These are phyloP conservation scores for Grammothele lineata DNA, from an alignment of 768 basidiomycete species.

Conservation along the genomic window DNA sequence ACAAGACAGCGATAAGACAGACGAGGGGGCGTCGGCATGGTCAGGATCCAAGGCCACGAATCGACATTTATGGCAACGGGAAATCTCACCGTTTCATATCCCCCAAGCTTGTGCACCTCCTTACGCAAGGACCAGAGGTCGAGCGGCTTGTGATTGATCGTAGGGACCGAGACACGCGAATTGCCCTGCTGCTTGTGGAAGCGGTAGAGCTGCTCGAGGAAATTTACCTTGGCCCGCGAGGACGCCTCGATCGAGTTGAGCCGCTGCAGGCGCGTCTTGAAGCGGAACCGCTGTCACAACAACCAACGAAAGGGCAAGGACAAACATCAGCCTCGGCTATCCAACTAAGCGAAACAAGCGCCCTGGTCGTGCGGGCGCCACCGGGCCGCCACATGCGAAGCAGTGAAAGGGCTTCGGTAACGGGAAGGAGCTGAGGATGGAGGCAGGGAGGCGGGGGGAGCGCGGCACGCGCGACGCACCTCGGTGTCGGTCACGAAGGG, in stretches of 20 bases:
- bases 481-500: slow-evolving; percentile 94
- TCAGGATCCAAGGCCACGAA: no score
- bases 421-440: slow-evolving; percentile 23
- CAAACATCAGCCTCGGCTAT: slow-evolving; percentile 1
- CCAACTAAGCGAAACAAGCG: no score
- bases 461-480: slow-evolving; percentile 43
- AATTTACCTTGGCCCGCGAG: slow-evolving; percentile 94
- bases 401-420: slow-evolving; percentile 17
- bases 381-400: slow-evolving; percentile 21
- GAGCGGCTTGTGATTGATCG: slow-evolving; percentile 87
- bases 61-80: not conserved
- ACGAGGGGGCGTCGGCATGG: no score
- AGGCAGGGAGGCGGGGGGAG: slow-evolving; percentile 9
- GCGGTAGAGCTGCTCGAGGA: slow-evolving; percentile 93
- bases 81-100: slow-evolving; percentile 72
- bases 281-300: slow-evolving; percentile 81
- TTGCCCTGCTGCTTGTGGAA: slow-evolving; percentile 97
- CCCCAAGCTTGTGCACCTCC: slow-evolving; percentile 87
- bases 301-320: not conserved
- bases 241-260: slow-evolving; percentile 97
- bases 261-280: slow-evolving; percentile 91
- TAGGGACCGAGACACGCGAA: slow-evolving; percentile 85
- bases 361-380: slow-evolving; percentile 7
- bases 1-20: not conserved
- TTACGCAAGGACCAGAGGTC: slow-evolving; percentile 93